Evolutionary conservation across 1,284 basidiomycete species (phyloP).

Genomic region (Moesziomyces sp.): DNA sequence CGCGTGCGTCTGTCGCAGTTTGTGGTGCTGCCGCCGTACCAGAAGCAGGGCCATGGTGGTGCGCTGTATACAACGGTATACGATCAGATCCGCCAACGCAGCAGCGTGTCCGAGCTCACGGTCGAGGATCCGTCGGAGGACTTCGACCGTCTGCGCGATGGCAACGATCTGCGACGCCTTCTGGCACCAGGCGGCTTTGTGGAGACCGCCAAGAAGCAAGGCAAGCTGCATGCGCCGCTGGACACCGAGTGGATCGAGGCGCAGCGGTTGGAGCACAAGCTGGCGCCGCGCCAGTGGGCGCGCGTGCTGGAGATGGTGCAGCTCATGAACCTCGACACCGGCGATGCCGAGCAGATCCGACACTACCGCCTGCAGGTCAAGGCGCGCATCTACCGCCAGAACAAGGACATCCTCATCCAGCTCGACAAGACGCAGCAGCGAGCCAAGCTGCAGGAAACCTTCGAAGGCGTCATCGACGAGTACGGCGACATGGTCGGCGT

Average conservation of each 20-base stretch:
- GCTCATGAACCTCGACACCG: slow-evolving; percentile 77
- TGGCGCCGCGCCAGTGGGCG: slow-evolving; percentile 93
- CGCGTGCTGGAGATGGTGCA: slow-evolving; percentile 92
- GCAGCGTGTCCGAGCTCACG: slow-evolving; percentile 85
- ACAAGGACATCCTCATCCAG: slow-evolving; percentile 88
- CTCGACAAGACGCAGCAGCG: slow-evolving; percentile 85
- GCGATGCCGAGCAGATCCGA: slow-evolving; percentile 73
- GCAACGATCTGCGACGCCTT: slow-evolving; percentile 88
- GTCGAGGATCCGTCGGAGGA: slow-evolving; percentile 97
- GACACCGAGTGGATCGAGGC: slow-evolving; percentile 82
- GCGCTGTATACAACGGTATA: slow-evolving; percentile 87
- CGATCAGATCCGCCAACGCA: slow-evolving; percentile 76
- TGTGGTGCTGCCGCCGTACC: slow-evolving; percentile 89
- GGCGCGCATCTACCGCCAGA: slow-evolving; percentile 91
- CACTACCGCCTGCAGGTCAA: slow-evolving; percentile 78
- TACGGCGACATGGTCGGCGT: slow-evolving; percentile 80
- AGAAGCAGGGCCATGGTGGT: slow-evolving; percentile 79
- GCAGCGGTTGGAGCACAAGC: slow-evolving; percentile 84
- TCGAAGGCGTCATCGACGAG: slow-evolving; percentile 84
- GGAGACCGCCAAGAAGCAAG: slow-evolving; percentile 68
- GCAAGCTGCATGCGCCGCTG: slow-evolving; percentile 79
- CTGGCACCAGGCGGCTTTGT: slow-evolving; percentile 74
- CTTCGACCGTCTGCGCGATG: slow-evolving; percentile 92
- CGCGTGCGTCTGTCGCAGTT: slow-evolving; percentile 78
- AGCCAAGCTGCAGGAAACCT: slow-evolving; percentile 92